Conservation (phyloP, 1,284 basidiomycete genomes). For the Ganoderma lucidum region DNA sequence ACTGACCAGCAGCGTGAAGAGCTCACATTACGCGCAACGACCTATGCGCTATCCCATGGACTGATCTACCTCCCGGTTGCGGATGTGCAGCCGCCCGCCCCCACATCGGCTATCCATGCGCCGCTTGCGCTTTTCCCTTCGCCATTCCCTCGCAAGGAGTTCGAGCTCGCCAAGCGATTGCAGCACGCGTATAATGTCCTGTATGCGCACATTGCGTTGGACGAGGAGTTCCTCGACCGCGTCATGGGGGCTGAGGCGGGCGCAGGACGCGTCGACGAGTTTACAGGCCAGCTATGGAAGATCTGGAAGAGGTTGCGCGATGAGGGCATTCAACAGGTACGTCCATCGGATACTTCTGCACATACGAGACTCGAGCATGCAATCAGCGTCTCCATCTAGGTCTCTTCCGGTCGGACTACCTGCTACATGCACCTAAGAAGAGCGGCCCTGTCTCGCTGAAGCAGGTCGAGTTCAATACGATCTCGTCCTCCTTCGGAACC, state of each 20-base stretch:
- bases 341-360: background rate
- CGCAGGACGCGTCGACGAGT: slow-evolving; percentile 87
- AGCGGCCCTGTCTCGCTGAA: slow-evolving; percentile 67
- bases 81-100: slow-evolving; percentile 56
- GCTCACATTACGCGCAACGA: slow-evolving; percentile 75
- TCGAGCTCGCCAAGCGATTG: slow-evolving; percentile 70
- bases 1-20: slow-evolving; percentile 62
- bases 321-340: slow-evolving; percentile 58
- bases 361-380: slow-evolving; percentile 5
- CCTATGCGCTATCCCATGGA: slow-evolving; percentile 88
- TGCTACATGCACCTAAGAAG: slow-evolving; percentile 71
- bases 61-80: slow-evolving; percentile 80
- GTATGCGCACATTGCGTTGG: slow-evolving; percentile 86
- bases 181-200: slow-evolving; percentile 87
- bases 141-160: slow-evolving; percentile 83
- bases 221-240: slow-evolving; percentile 80
- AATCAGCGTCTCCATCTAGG: slow-evolving; percentile 85
- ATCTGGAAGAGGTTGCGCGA: slow-evolving; percentile 84
- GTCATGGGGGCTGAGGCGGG: slow-evolving; percentile 83
- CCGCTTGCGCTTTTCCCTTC: slow-evolving; percentile 90
- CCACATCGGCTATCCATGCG: slow-evolving; percentile 85
- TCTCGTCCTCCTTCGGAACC: slow-evolving; percentile 90
- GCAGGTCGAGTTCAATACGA: slow-evolving; percentile 99
- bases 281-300: slow-evolving; percentile 87
- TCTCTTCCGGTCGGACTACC: slow-evolving; percentile 96